Conservation (phyloP, 495 filamentous ascomycete genomes). For the Letharia columbiana region DNA sequence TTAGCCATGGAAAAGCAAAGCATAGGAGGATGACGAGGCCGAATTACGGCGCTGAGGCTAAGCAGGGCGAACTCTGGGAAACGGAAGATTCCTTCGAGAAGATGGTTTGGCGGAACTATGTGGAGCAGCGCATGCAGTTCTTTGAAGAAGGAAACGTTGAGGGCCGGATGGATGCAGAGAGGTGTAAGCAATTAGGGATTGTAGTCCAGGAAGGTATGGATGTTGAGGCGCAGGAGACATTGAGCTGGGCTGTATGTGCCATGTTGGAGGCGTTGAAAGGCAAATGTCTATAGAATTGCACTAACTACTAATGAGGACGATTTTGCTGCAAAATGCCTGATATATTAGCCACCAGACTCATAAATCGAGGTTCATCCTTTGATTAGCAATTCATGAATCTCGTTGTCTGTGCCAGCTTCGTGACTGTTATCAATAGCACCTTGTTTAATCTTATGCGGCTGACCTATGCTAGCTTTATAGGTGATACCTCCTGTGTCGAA, state of each 20-base stretch:
- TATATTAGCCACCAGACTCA: background rate
- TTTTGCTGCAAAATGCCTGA: background rate
- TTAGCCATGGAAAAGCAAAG: no score
- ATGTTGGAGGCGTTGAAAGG: constrained; percentile 10
- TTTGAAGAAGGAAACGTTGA: background rate
- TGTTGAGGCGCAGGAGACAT: background rate
- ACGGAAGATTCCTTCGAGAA: background rate
- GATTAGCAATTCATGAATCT: background rate
- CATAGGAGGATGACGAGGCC: background rate
- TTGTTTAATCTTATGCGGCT: background rate
- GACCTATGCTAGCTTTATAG: background rate
- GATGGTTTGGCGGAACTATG: background rate
- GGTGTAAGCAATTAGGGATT: background rate
- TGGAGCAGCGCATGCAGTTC: background rate
- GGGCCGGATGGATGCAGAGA: background rate
- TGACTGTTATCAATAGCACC: background rate
- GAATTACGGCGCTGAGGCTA: background rate
- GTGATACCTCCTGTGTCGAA: background rate
- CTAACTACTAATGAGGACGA: no score
- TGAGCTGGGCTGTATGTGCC: background rate
- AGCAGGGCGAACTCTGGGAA: background rate
- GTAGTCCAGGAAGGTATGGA: background rate
- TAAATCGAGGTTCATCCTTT: background rate
- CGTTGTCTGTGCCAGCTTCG: background rate
- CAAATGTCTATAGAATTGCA: no score